A percentile compares a stretch with the other conserved stretches of the same genome.
Conservation (phyloP, 2,329 filamentous ascomycete species). For the Fusarium brachygibbosum region DNA sequence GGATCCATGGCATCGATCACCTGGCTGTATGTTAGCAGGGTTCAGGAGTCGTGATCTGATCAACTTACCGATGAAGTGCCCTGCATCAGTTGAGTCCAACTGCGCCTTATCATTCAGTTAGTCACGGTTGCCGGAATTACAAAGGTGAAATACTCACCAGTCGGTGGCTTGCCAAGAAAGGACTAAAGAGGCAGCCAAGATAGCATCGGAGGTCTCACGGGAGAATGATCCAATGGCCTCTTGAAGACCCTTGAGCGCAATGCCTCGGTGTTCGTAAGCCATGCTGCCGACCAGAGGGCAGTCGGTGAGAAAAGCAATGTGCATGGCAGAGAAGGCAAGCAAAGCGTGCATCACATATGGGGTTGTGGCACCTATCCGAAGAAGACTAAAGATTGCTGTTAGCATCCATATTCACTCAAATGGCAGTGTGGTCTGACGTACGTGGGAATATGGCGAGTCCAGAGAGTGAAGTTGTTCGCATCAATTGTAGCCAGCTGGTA, state of each 20-base stretch:
- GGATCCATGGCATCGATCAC: slow-evolving; percentile 91
- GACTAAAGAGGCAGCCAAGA: slow-evolving; percentile 90
- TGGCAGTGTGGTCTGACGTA: slow-evolving; percentile 63
- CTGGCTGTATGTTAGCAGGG: slow-evolving; percentile 58
- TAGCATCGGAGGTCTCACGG: slow-evolving; percentile 87
- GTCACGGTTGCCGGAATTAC: not conserved
- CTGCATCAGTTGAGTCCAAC: slow-evolving; percentile 93
- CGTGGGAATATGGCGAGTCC: slow-evolving; percentile 94
- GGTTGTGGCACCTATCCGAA: slow-evolving; percentile 84
- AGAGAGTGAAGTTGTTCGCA: slow-evolving; percentile 87
- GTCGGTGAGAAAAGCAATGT: slow-evolving; percentile 89
- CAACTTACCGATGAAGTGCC: slow-evolving; percentile 85
- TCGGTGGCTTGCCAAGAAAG: slow-evolving; percentile 97
- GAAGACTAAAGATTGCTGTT: slow-evolving; percentile 51
- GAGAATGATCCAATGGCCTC: slow-evolving; percentile 89
- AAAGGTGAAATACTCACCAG: slow-evolving; percentile 74
- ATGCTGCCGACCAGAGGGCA: slow-evolving; percentile 89
- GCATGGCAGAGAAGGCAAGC: slow-evolving; percentile 92
- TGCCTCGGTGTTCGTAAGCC: slow-evolving; percentile 88
- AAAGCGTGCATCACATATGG: slow-evolving; percentile 95
- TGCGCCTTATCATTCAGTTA: slow-evolving; percentile 73
- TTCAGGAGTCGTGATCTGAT: not conserved
- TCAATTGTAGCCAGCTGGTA: slow-evolving; percentile 83
- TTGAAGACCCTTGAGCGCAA: slow-evolving; percentile 88
- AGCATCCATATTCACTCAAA: slow-evolving; percentile 20